Evolutionary conservation across 2,329 filamentous ascomycete species (phyloP).

Genomic region (Sporothrix euskadiensis): DNA sequence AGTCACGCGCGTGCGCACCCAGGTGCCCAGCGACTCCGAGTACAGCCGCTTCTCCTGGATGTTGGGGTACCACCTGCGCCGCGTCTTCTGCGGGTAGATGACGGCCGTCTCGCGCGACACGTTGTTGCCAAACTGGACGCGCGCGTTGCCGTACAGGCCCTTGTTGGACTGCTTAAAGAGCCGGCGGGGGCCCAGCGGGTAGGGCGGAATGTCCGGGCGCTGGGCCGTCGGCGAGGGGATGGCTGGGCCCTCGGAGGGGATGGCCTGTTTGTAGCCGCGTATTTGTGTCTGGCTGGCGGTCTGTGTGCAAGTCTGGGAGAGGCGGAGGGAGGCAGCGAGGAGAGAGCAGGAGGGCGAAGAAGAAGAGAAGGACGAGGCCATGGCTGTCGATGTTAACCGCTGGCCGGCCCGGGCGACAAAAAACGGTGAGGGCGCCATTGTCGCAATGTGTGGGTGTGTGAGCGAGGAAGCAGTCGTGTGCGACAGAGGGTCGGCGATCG

Average conservation of each 20-base stretch:
- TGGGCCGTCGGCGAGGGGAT: conserved; percentile 51
- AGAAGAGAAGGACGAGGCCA: conserved; percentile 37
- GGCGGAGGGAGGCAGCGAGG: conserved; percentile 7
- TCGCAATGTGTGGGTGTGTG: background rate
- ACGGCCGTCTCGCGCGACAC: conserved; percentile 66
- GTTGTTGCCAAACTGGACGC: conserved; percentile 78
- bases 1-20: conserved; percentile 68
- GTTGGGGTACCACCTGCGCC: conserved; percentile 74
- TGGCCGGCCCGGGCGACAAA: conserved; percentile 23
- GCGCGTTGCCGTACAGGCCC: conserved; percentile 68
- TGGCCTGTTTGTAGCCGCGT: conserved; percentile 37
- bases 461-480: background rate
- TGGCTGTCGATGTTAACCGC: background rate
- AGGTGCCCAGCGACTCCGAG: conserved; percentile 60
- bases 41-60: conserved; percentile 68
- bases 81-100: conserved; percentile 55
- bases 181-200: conserved; percentile 69
- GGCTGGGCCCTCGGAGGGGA: conserved; percentile 38
- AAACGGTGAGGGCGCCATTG: conserved; percentile 22
- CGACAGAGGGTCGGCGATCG: no score
- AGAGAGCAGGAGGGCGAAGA: background rate
- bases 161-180: conserved; percentile 79
- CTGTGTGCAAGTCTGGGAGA: conserved; percentile 38
- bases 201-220: conserved; percentile 54
- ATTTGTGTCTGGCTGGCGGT: conserved; percentile 35